Evolutionary conservation across 2,329 filamentous ascomycete genomes (phyloP), one percentile per base, ranked within the genome.

Genomic region (Phyllosticta citribraziliensis): DNA sequence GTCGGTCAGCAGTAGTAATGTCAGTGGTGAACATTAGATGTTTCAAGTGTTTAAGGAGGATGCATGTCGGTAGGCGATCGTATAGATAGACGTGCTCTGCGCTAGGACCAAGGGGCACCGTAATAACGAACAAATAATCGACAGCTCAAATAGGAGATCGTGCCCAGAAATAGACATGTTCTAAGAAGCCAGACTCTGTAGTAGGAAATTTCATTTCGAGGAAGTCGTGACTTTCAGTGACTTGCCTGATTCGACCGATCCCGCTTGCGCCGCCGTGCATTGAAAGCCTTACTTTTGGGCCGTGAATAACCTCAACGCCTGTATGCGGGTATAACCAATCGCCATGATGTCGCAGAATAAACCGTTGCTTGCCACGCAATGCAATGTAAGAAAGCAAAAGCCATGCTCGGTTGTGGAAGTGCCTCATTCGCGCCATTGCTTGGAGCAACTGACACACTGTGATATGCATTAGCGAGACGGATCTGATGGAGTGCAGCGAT

Each of bases 361-460:
- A 9, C 52, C 27, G 20, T 58, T 51, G 22, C 4, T 19, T 22
- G 55, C 20, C 52, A 24, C 52, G 20, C 20, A 25, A 53, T 24
- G 24, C 11, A 53, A 27, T 53, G 52, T 22, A 5, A 24, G 3
- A 17, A 53, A 47, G 40, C 40, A 47, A 47, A 30, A 19, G 2
- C 40, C 14, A 47, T 47, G 40, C 14, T 47, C 17, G 3, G 40
- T 47, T 8, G 40, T 19, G 6, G 14, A 3, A 19, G 17, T 17
- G 19, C 35, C 24, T 65, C 64, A 73, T 56, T 78, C 77, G 51
- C 76, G 70, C 76, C 76, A 79, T 61, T 78, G 74, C 56, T 74
- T 72, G 5, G 68, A 70, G 63, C 77, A 79, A 64, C 74, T 72
- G 20, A 73, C 74, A 64, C 77, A 79, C 70, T 71, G 47, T 22